Evolutionary conservation across 2,329 filamentous ascomycete species (phyloP), one percentile per base, ranked within the genome.

Genomic region (Pseudogymnoascus sp.): DNA sequence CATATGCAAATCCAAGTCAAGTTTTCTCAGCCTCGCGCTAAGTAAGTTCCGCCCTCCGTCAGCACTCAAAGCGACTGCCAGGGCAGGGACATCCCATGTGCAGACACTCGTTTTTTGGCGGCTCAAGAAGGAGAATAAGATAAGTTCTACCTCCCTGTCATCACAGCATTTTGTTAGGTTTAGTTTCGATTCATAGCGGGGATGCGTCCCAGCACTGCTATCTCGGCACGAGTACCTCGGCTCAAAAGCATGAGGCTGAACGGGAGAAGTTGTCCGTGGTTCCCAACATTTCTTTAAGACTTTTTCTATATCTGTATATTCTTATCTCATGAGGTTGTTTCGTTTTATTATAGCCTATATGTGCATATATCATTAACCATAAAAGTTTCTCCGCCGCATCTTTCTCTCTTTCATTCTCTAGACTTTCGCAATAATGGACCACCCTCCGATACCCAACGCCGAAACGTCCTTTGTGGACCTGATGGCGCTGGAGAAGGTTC

Each of bases 401-500:
- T 56, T 33, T 33, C 5, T 33, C 19, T 19, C 50, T 19, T 29
- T 16, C 6, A 13, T n/a, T 21, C 29, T 11, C 16, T 56, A 14
- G 10, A 33, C 50, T 56, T 7, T 56, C 50, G 6, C 29, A 5
- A 35, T n/a, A 56, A 56, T 56, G 50, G 29, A 56, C 8, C 50
- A 56, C 16, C 4, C 50, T 4, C n/a, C 29, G n/a, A 61, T 61
- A 26, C 59, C 59, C 14, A 61, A 61, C 13, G 37, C 50, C 24
- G 35, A 61, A 24, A 63, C 47, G 16, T n/a, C 63, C 47, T 65
- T 65, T 60, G 40, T 31, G 42, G 60, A 65, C n/a, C 31, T 65
- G 19, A 64, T 65, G 60, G 64, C 64, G 6, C 24, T 65, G 14
- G 60, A 65, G 53, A 61, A 62, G 24, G 26, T 65, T 4, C 29